Percentiles rank a stretch among this genome's conserved stretches.
phyloP scores from a whole-genome alignment of 257 asterid genomes.

The Marsdenia floribunda region DNA sequence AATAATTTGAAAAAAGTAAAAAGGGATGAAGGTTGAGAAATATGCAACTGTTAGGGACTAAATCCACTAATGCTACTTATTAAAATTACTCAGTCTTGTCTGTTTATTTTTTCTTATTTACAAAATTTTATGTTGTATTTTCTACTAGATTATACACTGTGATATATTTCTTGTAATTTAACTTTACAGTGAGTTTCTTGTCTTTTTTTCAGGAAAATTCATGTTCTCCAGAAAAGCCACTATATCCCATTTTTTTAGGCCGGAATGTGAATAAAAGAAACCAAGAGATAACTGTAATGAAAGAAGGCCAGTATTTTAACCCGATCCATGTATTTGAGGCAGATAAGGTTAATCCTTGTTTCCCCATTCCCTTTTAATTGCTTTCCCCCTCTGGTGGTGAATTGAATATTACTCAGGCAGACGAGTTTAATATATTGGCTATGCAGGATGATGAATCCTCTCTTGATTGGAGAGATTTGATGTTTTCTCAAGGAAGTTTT shows the following conservation, averaged over 20 bases:
- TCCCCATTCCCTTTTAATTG: constrained; percentile 1
- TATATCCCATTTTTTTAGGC: constrained; percentile 85
- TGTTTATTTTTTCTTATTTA: background rate
- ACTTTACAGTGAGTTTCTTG: background rate
- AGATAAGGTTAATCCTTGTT: constrained; percentile 45
- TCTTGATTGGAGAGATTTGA: constrained; percentile 75
- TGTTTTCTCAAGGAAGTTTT: constrained; percentile 44
- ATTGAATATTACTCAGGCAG: background rate
- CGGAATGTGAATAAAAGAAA: constrained; percentile 54
- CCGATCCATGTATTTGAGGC: constrained; percentile 79
- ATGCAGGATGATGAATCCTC: constrained; percentile 50
- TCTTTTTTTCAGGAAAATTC: constrained; percentile 65
- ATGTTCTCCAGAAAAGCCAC: constrained; percentile 72
- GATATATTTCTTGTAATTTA: background rate
- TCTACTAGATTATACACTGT: background rate
- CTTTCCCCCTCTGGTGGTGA: constrained; percentile 7
- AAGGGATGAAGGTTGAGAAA: too few relatives aligned
- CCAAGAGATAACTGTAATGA: constrained; percentile 50
- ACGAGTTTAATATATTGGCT: constrained; percentile 7
- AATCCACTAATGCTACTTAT: too few relatives aligned
- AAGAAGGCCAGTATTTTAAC: constrained; percentile 43
- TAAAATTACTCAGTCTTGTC: background rate
- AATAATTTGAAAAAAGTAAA: too few relatives aligned
- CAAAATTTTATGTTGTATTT: background rate
- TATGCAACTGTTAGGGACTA: too few relatives aligned